Base-by-base conservation (phyloP, 495 filamentous ascomycete species). In the Poronia punctata region DNA sequence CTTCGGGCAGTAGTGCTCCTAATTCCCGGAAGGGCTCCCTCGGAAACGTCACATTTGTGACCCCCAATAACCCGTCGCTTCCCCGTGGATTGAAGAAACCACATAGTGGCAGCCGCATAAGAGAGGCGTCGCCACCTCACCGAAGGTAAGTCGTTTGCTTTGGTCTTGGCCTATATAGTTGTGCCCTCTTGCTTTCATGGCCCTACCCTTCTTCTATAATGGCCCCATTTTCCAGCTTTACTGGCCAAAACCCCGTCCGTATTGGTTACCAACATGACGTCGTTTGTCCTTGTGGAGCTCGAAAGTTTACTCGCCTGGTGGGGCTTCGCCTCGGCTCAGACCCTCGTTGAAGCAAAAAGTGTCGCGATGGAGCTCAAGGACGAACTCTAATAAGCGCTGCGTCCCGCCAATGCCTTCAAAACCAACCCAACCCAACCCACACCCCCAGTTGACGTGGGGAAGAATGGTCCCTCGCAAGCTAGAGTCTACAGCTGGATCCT, bases 111-210 rank as follows among this genome's bases (percentile, higher is more conserved):
- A 49, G 38, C 32, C 56, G 67, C 12, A 59, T 68, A 22, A 55
- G 64, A 28, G 57, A 59, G n/a, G 64, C 63, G 19, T 72, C 68
- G n/a, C 68, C 67, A 20, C 62, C 62, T 28, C 65, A 67, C 34
- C 50, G 56, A 42, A 68, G 57, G 67, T 71, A 55, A 68, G 67
- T 65, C 21, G 11, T 18, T 3, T 37, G 14, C 25, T 14, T 24
- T 3, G 46, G 15, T 26, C 1, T 49, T 34, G 46, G n/a, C 21
- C 32, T 42, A 26, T 38, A 3, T 16, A 40, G 40, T 28, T 31
- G 40, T 33, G 43, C n/a, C 9, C 10, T 17, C 26, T 31, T 23
- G 8, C 14, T 3, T 17, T 12, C 43, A 4, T 22, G 7, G 10
- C 14, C 16, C 19, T 38, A 16, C 23, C 24, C 12, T 49, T 35